phyloP scores from a whole-genome alignment of 2,329 filamentous ascomycete genomes.

The Stenocarpella maydis region DNA sequence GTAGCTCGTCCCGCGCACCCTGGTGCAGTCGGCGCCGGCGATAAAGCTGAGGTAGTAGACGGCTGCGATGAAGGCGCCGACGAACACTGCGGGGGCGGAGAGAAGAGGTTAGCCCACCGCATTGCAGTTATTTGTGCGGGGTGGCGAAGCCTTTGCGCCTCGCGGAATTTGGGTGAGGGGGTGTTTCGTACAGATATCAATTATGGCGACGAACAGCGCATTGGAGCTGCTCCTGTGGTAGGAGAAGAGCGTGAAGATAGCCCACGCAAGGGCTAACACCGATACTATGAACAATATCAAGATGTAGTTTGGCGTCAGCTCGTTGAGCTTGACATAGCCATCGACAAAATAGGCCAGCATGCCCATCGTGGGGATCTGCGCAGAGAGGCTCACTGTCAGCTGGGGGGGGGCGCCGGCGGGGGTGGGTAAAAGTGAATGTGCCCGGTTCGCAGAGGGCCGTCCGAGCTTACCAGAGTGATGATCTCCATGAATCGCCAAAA shows the following conservation, averaged over 20 bases:
- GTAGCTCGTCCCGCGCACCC: slow-evolving; percentile 61
- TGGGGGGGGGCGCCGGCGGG: background rate
- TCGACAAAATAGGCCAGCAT: slow-evolving; percentile 74
- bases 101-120: background rate
- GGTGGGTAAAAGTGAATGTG: background rate
- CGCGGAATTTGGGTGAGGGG: too few relatives aligned
- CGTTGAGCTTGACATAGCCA: slow-evolving; percentile 63
- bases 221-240: slow-evolving; percentile 70
- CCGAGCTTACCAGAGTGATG: slow-evolving; percentile 61
- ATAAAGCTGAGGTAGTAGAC: slow-evolving; percentile 69
- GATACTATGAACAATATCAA: slow-evolving; percentile 74
- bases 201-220: slow-evolving; percentile 66
- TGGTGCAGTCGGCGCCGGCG: slow-evolving; percentile 71
- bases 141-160: too few relatives aligned
- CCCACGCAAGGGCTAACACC: slow-evolving; percentile 69
- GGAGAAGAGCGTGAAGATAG: slow-evolving; percentile 70
- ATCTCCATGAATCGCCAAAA: slow-evolving; percentile 70
- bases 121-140: background rate
- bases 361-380: slow-evolving; percentile 69
- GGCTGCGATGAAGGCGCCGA: slow-evolving; percentile 70
- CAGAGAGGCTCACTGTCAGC: slow-evolving; percentile 14
- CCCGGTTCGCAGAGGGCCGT: background rate
- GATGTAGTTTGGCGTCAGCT: slow-evolving; percentile 68
- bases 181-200: slow-evolving; percentile 58
- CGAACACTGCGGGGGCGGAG: slow-evolving; percentile 49